phyloP scores from a whole-genome alignment of 345 rosid species.

The Euphorbia peplus region DNA sequence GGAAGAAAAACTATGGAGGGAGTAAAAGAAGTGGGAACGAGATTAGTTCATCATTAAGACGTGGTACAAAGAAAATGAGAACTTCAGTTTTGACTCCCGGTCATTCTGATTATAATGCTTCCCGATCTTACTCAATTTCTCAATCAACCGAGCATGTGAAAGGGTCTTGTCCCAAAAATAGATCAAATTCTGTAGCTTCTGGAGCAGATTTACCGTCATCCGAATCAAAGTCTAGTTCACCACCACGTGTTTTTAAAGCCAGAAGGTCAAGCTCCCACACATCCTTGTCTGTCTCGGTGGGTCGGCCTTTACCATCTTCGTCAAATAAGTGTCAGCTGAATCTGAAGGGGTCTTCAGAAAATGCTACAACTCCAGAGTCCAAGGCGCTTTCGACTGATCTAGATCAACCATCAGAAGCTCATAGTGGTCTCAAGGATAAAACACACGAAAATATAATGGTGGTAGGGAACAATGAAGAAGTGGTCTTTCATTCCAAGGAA shows the following conservation, averaged over 20 bases:
- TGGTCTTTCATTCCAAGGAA: slow-evolving; percentile 9
- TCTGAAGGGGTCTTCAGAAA: slow-evolving; percentile 16
- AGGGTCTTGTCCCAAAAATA: slow-evolving; percentile 16
- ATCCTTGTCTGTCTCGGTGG: slow-evolving; percentile 28
- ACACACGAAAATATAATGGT: slow-evolving; percentile 13
- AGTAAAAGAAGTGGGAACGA: slow-evolving; percentile 29
- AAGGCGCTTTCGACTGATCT: slow-evolving; percentile 22
- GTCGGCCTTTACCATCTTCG: slow-evolving; percentile 24
- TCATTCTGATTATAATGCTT: slow-evolving; percentile 22
- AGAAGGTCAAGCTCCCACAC: slow-evolving; percentile 20
- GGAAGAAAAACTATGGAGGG: slow-evolving; percentile 18
- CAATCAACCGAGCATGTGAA: slow-evolving; percentile 21
- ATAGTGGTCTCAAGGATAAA: slow-evolving; percentile 16
- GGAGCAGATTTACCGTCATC: slow-evolving; percentile 22
- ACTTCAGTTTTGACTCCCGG: slow-evolving; percentile 26
- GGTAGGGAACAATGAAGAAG: slow-evolving; percentile 8
- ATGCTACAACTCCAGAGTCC: slow-evolving; percentile 20
- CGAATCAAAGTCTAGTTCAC: slow-evolving; percentile 25
- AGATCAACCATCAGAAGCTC: slow-evolving; percentile 5
- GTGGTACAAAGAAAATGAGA: slow-evolving; percentile 27
- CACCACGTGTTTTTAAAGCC: slow-evolving; percentile 22
- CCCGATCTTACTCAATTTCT: slow-evolving; percentile 25
- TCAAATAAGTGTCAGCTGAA: slow-evolving; percentile 25
- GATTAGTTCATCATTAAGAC: slow-evolving; percentile 20
- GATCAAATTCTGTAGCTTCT: slow-evolving; percentile 30